phyloP scores from a whole-genome alignment of 768 basidiomycete species.

The Austroboletus festivus region DNA sequence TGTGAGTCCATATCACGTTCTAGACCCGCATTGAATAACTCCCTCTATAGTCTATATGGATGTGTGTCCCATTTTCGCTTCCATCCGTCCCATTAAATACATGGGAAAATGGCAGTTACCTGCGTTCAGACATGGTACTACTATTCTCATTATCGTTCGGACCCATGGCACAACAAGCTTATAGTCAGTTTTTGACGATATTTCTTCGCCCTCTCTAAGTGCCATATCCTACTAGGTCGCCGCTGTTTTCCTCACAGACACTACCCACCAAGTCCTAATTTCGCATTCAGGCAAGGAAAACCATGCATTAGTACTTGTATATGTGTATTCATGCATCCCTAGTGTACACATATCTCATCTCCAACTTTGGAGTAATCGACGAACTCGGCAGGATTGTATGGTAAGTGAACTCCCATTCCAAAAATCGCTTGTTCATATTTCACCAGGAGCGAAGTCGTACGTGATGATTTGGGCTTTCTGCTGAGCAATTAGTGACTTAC shows the following conservation, averaged over 20 bases:
- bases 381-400: slow-evolving; percentile 41
- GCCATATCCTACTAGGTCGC: slow-evolving; percentile 41
- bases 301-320: neutral
- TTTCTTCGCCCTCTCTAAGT: neutral
- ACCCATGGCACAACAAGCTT: slow-evolving; percentile 48
- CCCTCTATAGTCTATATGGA: slow-evolving; percentile 45
- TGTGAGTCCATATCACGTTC: slow-evolving; percentile 35
- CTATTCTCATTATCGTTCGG: slow-evolving; percentile 47
- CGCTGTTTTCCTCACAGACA: slow-evolving; percentile 51
- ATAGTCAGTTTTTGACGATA: slow-evolving; percentile 35
- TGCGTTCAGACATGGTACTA: slow-evolving; percentile 59
- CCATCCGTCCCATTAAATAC: slow-evolving; percentile 4
- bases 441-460: slow-evolving; percentile 28
- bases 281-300: slow-evolving; percentile 45
- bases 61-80: slow-evolving; percentile 31
- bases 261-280: slow-evolving; percentile 55
- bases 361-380: slow-evolving; percentile 33
- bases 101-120: slow-evolving; percentile 45
- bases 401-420: slow-evolving; percentile 29
- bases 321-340: neutral
- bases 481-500: neutral
- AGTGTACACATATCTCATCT: slow-evolving; percentile 52
- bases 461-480: neutral
- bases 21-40: neutral
- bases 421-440: neutral